These are phyloP conservation scores for Catharanthus roseus DNA, from an alignment of 257 asterid species.

Conservation along the genomic window DNA sequence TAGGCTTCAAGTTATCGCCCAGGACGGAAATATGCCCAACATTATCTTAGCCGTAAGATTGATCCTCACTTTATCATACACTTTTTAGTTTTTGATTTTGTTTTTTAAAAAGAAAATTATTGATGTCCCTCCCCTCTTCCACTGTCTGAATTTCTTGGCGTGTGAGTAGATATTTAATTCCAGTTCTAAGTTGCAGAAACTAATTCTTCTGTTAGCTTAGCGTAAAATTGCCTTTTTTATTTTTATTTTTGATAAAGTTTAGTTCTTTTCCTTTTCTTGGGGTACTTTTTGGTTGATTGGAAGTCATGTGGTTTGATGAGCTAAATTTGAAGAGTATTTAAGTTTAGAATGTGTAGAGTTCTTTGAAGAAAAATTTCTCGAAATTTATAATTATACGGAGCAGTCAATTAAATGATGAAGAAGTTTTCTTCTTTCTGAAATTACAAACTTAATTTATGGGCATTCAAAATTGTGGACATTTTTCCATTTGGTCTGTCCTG, in stretches of 20 bases:
- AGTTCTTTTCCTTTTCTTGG: not conserved
- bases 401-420: not conserved
- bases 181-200: not conserved
- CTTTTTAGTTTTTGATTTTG: no score
- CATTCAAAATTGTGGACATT: not conserved
- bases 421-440: no score
- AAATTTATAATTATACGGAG: not conserved
- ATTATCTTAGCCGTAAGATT: slow-evolving; percentile 71
- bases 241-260: no score
- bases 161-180: not conserved
- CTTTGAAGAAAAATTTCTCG: not conserved
- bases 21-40: slow-evolving; percentile 93
- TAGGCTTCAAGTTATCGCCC: slow-evolving; percentile 88
- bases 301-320: not conserved
- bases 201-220: not conserved
- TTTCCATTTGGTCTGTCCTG: not conserved
- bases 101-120: no score
- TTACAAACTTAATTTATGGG: no score
- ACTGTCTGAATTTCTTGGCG: not conserved
- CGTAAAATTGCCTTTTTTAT: not conserved
- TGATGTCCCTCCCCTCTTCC: not conserved
- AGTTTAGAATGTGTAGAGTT: not conserved
- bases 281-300: not conserved
- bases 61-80: not conserved
- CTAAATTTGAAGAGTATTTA: not conserved